These are phyloP conservation scores for Tephrocybe sp. DNA, from an alignment of 768 basidiomycete genomes.

Conservation along the genomic window DNA sequence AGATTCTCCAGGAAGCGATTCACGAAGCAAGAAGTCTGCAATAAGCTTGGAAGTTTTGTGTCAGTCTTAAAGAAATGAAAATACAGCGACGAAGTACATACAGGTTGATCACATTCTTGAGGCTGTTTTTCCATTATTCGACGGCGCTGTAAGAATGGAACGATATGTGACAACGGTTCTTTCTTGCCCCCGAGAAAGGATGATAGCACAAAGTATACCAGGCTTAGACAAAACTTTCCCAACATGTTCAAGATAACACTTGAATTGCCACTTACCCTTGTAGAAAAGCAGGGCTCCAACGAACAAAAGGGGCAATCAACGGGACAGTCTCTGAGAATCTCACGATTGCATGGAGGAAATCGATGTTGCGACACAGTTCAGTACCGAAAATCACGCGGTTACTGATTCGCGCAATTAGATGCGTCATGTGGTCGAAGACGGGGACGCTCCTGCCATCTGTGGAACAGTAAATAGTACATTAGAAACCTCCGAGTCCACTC, in stretches of 20 bases:
- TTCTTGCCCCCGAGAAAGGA: constrained; percentile 34
- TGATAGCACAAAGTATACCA: constrained; percentile 32
- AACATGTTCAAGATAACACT: not conserved
- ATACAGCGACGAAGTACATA: constrained; percentile 11
- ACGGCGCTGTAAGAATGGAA: constrained; percentile 29
- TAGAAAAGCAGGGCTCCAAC: constrained; percentile 29
- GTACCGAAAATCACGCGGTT: constrained; percentile 39
- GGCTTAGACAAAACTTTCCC: constrained; percentile 19
- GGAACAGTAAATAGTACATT: not conserved
- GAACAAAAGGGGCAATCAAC: constrained; percentile 33
- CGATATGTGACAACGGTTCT: constrained; percentile 25
- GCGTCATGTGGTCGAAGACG: constrained; percentile 37
- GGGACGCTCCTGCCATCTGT: constrained; percentile 24
- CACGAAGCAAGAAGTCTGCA: constrained; percentile 29
- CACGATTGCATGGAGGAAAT: constrained; percentile 33
- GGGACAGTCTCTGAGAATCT: constrained; percentile 33
- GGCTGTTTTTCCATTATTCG: constrained; percentile 23
- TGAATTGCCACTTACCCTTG: constrained; percentile 24
- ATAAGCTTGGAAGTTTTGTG: constrained; percentile 14
- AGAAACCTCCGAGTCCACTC: not conserved
- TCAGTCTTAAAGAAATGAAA: not conserved
- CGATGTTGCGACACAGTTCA: constrained; percentile 33
- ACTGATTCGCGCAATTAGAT: constrained; percentile 35
- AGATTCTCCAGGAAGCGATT: constrained; percentile 29
- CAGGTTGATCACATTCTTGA: constrained; percentile 24